A percentile compares a stretch with the other conserved stretches of the same genome.
These are phyloP conservation scores for Pseudocercospora fijiensis DNA, from an alignment of 2,329 filamentous ascomycete species.

Conservation along the genomic window DNA sequence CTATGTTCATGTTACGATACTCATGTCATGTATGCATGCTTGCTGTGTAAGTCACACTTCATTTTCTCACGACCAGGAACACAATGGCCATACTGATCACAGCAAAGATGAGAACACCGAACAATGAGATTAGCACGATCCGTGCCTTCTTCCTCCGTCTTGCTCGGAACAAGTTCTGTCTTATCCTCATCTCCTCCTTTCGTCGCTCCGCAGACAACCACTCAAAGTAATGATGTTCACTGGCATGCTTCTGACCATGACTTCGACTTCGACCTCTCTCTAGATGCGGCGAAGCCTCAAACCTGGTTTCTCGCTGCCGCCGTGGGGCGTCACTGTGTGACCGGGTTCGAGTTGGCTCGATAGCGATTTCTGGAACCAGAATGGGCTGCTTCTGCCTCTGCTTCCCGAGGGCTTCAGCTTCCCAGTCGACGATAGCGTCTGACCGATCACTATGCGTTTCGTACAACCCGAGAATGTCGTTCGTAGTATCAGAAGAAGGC, in stretches of 20 bases:
- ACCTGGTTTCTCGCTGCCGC: not conserved
- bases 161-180: not conserved
- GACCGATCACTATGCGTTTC: not conserved
- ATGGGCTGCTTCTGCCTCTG: not conserved
- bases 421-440: not conserved
- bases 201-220: not conserved
- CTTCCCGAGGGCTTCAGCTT: not conserved
- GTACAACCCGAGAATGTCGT: not conserved
- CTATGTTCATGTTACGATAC: too few species aligned
- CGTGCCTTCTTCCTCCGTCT: not conserved
- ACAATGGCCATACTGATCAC: not conserved
- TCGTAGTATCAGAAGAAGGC: not conserved
- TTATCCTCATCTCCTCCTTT: constrained; percentile 2
- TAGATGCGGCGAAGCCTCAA: not conserved
- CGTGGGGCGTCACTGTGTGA: not conserved
- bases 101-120: not conserved
- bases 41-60: not conserved
- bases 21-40: too few species aligned
- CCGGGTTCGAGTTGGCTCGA: not conserved
- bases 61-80: not conserved
- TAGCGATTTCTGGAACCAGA: not conserved
- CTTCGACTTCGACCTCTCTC: constrained; percentile 1
- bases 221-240: not conserved
- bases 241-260: not conserved
- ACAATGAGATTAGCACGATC: not conserved